Base-by-base conservation (phyloP, 139 green algal genomes). In the Chlamydomonas applanata region DNA sequence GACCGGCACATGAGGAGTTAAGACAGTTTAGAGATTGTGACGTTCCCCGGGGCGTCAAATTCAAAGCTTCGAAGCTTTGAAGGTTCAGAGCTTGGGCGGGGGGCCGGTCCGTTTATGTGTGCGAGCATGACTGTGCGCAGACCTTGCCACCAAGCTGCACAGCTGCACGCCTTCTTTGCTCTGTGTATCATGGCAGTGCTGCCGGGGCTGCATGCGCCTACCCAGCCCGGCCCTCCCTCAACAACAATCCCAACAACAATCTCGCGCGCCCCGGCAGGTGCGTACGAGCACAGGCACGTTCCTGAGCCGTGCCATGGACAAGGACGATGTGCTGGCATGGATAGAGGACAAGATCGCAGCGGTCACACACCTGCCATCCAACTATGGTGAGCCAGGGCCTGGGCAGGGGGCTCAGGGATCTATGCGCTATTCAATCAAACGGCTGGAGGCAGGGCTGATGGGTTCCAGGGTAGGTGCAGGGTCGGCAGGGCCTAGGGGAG, bases 281-380 rank as follows among this genome's bases (percentile, higher is more conserved):
- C 76, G 83, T 45, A 88, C 83, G 29, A 76, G 52, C 60, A 65
- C 56, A 14, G 83, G 83, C 29, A 77, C 68, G 27, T 88, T 88
- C 61, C 60, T 88, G 14, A 49, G 33, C n/a, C 33, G 56, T 17
- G 22, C 19, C 3, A 36, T 64, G 4, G 79, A 82, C 62, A 71
- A 59, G 19, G 11, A 27, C 1, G 79, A 73, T 1, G 75, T 85
- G 46, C 74, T 88, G 32, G 49, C 30, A 1, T 64, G 34, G 71
- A 33, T 88, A n/a, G 83, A 86, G 68, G 68, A 83, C 4, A 76
- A 80, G 25, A 85, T 88, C 19, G 83, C 83, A 2, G 73, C 71
- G 0, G 76, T 77, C n/a, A 86, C 79, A 3, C 29, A 80, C 17
- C 29, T 88, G 34, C 85, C 85, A 2, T 60, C 53, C 36, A 45